These are phyloP conservation scores for Pseudogymnoascus sp. DNA, from an alignment of 2,329 filamentous ascomycete genomes.

Conservation along the genomic window DNA sequence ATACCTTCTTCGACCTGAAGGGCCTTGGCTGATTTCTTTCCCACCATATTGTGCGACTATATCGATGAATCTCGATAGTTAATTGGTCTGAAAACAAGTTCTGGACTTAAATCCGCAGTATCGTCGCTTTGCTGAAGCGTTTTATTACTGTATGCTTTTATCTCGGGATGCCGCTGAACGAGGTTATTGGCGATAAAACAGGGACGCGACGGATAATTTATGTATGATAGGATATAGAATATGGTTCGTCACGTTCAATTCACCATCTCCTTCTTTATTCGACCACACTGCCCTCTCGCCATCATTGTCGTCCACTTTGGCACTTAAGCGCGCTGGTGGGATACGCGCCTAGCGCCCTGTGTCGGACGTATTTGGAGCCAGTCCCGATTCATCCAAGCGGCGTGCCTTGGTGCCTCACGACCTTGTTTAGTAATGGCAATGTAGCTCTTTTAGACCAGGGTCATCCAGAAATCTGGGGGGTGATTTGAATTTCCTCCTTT, in stretches of 20 bases:
- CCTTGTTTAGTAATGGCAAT: background rate
- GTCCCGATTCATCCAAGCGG: constrained; percentile 2
- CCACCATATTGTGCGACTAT: constrained; percentile 23
- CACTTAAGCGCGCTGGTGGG: constrained; percentile 8
- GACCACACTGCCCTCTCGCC: background rate
- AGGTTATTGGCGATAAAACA: background rate
- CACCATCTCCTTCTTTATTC: constrained; percentile 1
- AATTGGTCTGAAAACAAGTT: background rate
- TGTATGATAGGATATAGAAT: constrained; percentile 6
- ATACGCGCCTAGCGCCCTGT: constrained; percentile 7
- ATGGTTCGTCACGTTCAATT: constrained; percentile 6
- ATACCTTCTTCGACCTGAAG: constrained; percentile 30
- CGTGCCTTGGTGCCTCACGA: constrained; percentile 2
- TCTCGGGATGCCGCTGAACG: background rate
- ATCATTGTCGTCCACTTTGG: constrained; percentile 8
- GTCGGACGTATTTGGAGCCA: constrained; percentile 2
- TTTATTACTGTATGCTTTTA: background rate
- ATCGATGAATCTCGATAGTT: background rate
- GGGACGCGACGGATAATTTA: background rate
- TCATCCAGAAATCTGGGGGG: background rate
- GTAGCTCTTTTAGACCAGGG: constrained; percentile 2
- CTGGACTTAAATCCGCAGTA: background rate
- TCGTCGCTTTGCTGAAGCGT: background rate
- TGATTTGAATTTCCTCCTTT: constrained; percentile 1
- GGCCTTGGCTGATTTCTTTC: constrained; percentile 31